These are phyloP conservation scores for Halocafeteria seosinensis DNA, from an alignment of 108 stramenopile species.

Conservation along the genomic window DNA sequence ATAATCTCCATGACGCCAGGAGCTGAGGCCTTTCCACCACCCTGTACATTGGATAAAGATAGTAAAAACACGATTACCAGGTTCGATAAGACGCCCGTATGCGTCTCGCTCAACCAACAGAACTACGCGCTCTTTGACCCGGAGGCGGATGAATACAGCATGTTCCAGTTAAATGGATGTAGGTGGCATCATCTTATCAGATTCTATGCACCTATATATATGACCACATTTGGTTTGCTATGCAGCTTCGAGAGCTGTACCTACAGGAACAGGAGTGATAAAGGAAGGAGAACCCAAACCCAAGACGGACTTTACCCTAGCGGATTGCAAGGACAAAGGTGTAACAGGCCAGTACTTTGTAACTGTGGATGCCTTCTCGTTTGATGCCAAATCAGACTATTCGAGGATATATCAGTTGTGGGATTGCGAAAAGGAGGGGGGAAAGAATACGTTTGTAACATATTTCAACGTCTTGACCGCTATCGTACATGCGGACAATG, in stretches of 20 bases:
- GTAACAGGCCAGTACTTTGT: neutral
- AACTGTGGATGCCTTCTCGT: neutral
- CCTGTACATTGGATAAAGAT: no score
- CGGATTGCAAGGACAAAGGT: neutral
- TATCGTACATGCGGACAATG: neutral
- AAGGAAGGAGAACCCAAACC: no score
- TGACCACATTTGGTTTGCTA: neutral
- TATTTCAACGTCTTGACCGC: neutral
- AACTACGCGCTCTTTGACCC: neutral
- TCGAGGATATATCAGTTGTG: neutral
- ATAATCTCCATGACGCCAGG: no score
- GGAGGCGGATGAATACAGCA: conserved; percentile 1
- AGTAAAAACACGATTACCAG: neutral
- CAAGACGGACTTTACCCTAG: neutral
- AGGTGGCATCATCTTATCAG: neutral
- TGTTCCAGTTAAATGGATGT: neutral
- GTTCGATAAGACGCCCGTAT: conserved; percentile 6
- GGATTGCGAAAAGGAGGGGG: no score
- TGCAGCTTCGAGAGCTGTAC: neutral
- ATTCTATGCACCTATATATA: neutral
- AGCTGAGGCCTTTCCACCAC: no score
- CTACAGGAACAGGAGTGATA: neutral
- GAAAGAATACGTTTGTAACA: neutral
- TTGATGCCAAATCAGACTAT: neutral
- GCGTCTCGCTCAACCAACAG: conserved; percentile 1